Conservation (phyloP, 352 stramenopile species). For the Nothophytophthora sp. region DNA sequence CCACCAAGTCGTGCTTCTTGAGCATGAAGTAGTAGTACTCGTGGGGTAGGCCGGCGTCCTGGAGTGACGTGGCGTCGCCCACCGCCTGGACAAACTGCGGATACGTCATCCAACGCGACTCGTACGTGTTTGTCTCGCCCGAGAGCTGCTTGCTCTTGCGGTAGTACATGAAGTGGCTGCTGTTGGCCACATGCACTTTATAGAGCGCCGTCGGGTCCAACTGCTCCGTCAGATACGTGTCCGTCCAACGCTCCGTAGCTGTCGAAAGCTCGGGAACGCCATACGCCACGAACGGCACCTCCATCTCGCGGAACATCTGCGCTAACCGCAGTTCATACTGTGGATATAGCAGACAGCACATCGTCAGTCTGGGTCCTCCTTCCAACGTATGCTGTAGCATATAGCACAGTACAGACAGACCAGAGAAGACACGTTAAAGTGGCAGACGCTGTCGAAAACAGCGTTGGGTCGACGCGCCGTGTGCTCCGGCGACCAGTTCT, state of each 20-base stretch:
- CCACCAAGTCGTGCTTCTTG: slow-evolving; percentile 44
- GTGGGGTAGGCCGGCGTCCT: slow-evolving; percentile 13
- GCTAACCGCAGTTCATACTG: slow-evolving; percentile 81
- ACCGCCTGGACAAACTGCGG: slow-evolving; percentile 48
- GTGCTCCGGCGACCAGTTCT: slow-evolving; percentile 81
- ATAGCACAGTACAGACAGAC: slow-evolving; percentile 28
- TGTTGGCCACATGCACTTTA: slow-evolving; percentile 73
- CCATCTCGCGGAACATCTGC: slow-evolving; percentile 89
- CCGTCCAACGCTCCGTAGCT: slow-evolving; percentile 81
- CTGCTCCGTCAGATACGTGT: slow-evolving; percentile 67
- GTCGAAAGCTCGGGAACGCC: slow-evolving; percentile 86
- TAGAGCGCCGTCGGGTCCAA: slow-evolving; percentile 39
- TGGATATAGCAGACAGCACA: slow-evolving; percentile 8
- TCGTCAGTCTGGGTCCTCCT: not conserved
- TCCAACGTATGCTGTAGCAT: not conserved
- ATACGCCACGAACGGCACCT: slow-evolving; percentile 94
- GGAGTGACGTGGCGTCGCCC: slow-evolving; percentile 17
- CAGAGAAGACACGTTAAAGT: slow-evolving; percentile 62
- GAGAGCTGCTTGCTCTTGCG: slow-evolving; percentile 36
- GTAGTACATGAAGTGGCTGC: slow-evolving; percentile 97
- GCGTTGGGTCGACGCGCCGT: slow-evolving; percentile 24
- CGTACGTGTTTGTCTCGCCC: slow-evolving; percentile 43
- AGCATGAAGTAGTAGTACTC: slow-evolving; percentile 69
- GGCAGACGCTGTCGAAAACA: slow-evolving; percentile 61
- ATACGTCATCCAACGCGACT: slow-evolving; percentile 62